A percentile compares a stretch with the other conserved stretches of the same genome.
Evolutionary conservation across 306 rosid species (phyloP).

Genomic region (Lotus japonicus): DNA sequence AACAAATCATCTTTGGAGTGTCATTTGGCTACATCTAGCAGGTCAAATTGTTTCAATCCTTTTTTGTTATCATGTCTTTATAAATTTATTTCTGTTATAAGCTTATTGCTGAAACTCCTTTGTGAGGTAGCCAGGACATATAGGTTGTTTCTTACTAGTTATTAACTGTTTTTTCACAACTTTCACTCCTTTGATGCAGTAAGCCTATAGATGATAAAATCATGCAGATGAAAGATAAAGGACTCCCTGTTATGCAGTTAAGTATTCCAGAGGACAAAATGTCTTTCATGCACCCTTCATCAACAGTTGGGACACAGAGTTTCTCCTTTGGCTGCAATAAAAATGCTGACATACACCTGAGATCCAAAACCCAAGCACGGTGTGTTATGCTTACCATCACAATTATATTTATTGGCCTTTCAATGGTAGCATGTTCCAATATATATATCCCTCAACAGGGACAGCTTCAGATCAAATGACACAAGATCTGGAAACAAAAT

Average conservation of each 20-base stretch:
- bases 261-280: slow-evolving; percentile 26
- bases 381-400: slow-evolving; percentile 25
- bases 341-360: slow-evolving; percentile 27
- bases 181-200: slow-evolving; percentile 37
- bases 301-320: slow-evolving; percentile 30
- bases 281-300: slow-evolving; percentile 27
- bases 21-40: slow-evolving; percentile 30
- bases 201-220: slow-evolving; percentile 24
- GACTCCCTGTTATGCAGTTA: slow-evolving; percentile 24
- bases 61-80: neutral
- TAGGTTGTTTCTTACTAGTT: neutral
- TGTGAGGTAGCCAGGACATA: slow-evolving; percentile 10
- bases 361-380: slow-evolving; percentile 34
- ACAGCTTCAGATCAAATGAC: slow-evolving; percentile 30
- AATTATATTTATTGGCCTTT: slow-evolving; percentile 17
- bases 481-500: slow-evolving; percentile 35
- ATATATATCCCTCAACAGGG: slow-evolving; percentile 34
- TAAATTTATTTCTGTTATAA: neutral
- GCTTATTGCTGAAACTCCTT: slow-evolving; percentile 20
- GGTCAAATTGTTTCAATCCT: slow-evolving; percentile 38
- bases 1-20: slow-evolving; percentile 26
- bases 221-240: slow-evolving; percentile 26
- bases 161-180: neutral
- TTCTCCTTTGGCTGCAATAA: slow-evolving; percentile 30
- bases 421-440: slow-evolving; percentile 15